Base-by-base conservation (phyloP, 306 rosid genomes). In the Leucaena leucocephala region DNA sequence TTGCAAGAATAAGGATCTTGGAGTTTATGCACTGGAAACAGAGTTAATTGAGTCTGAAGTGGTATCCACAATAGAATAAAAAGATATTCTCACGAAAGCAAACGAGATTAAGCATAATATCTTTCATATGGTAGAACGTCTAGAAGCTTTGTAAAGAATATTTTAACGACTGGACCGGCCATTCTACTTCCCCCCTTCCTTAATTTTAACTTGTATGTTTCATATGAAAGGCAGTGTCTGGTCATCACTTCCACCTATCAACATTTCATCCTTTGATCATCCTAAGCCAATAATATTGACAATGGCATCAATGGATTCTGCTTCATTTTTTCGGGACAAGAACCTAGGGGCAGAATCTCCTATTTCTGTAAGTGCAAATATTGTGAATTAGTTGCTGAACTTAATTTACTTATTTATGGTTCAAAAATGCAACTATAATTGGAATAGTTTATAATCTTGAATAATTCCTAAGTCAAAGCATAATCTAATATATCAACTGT, bases 211-310 rank as follows among this genome's bases (percentile, higher is more conserved):
- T 77, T 77, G n/a, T 57, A 62, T 87, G 61, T 72, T 81, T 74
- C 74, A 82, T 80, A 75, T 88, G 90, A 85, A 93, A 90, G 91
- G 90, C 97, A 94, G 98, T 92, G 98, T 94, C 82, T 94, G 97
- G 98, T 92, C 97, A 19, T 87, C 98, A 14, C 97, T 92, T 86
- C 98, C 93, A 15, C 97, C 97, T 58, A 88, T 90, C 83, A 90
- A 90, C 70, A 79, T 46, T 75, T 87, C 93, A 36, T 84, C 96
- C 50, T 68, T 62, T 11, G 78, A 87, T 35, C 88, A 86, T 67
- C 62, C 92, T 57, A 94, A 90, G 87, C 88, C 96, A 43, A 74
- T 94, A 72, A 83, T 94, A 80, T 72, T 94, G 82, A 72, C 92
- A 1, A 82, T 86, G 70, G 94, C 94, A 11, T 92, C 98, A 27